Percentiles rank a stretch among this genome's conserved stretches.
phyloP scores from a whole-genome alignment of 2,329 filamentous ascomycete genomes.

The Trichoderma sp. region DNA sequence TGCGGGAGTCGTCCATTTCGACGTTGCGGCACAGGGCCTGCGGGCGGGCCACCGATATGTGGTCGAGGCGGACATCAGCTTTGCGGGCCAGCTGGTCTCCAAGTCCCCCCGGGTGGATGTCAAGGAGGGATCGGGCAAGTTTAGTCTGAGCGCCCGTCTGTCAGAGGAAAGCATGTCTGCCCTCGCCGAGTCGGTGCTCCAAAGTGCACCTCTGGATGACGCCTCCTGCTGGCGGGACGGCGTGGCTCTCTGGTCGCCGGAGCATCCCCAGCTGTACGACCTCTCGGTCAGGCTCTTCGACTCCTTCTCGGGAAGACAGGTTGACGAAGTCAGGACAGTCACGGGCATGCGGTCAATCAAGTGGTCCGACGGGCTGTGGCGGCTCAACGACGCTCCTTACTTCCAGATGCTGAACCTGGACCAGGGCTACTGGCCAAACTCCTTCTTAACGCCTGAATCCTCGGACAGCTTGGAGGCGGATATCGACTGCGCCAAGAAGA shows the following conservation, averaged over 20 bases:
- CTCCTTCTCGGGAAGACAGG: slow-evolving; percentile 36
- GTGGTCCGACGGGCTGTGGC: slow-evolving; percentile 63
- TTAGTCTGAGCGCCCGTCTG: slow-evolving; percentile 38
- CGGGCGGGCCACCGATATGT: slow-evolving; percentile 48
- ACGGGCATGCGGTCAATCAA: slow-evolving; percentile 62
- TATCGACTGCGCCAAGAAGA: slow-evolving; percentile 58
- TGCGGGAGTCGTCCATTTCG: slow-evolving; percentile 52
- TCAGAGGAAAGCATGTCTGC: slow-evolving; percentile 43
- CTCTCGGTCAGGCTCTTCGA: slow-evolving; percentile 56
- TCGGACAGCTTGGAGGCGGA: slow-evolving; percentile 50
- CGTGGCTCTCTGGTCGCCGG: slow-evolving; percentile 64
- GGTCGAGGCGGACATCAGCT: slow-evolving; percentile 56
- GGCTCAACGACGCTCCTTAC: slow-evolving; percentile 58
- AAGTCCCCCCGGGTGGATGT: slow-evolving; percentile 33
- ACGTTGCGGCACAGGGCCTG: slow-evolving; percentile 52
- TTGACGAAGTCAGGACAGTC: slow-evolving; percentile 61
- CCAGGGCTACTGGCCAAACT: slow-evolving; percentile 65
- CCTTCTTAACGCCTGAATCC: slow-evolving; percentile 60
- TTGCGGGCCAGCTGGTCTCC: slow-evolving; percentile 51
- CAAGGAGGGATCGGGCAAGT: not conserved
- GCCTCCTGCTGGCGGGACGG: slow-evolving; percentile 51
- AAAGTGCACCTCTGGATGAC: slow-evolving; percentile 40
- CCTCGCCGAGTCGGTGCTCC: slow-evolving; percentile 41
- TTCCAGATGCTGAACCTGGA: slow-evolving; percentile 63
- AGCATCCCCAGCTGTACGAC: slow-evolving; percentile 59